Base-by-base conservation (phyloP, 345 rosid genomes). In the Bruguiera sexangula region DNA sequence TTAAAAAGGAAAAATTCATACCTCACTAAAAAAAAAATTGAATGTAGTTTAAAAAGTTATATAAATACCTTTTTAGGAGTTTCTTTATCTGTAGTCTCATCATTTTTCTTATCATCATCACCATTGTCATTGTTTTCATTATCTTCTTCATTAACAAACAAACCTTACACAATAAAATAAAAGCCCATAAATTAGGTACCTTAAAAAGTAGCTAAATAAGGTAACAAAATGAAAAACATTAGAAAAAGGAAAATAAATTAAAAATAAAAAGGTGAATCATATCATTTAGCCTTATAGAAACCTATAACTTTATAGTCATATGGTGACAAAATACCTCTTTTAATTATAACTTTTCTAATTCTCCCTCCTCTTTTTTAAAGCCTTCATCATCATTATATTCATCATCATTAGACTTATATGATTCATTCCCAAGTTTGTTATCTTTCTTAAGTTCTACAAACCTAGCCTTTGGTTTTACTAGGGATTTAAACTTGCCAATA, bases 61-160 rank as follows among this genome's bases (percentile, higher is more conserved):
- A 66, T 6, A 5, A 2, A 20, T 75, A 85, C 93, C 87, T 88
- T 83, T 83, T 85, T 86, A 27, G 93, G 93, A 16, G 96, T 87
- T 76, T 83, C 87, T 67, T 86, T 86, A 53, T 84, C 87, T 67
- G 76, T 82, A 69, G 70, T 82, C 11, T 69, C 81, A 21, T 78
- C 65, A 59, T 43, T 79, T 9, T 69, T 69, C 31, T 24, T 24
- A 24, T 24, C 24, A 24, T 24, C 1, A 24, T 78, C 82, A 30
- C 76, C 84, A 58, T 78, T 8, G 0, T 36, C 39, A 10, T 36
- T 10, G 2, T 36, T 6, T 1, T 36, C 46, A 0, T 37, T 15
- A 39, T 39, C 46, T 8, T 39, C 83, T 30, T 65, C 79, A 11
- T 76, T 72, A 9, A 69, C 11, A 27, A 76, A 72, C 76, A 72